These are phyloP conservation scores for Populus pruinosa DNA, from an alignment of 345 rosid genomes.

Conservation along the genomic window DNA sequence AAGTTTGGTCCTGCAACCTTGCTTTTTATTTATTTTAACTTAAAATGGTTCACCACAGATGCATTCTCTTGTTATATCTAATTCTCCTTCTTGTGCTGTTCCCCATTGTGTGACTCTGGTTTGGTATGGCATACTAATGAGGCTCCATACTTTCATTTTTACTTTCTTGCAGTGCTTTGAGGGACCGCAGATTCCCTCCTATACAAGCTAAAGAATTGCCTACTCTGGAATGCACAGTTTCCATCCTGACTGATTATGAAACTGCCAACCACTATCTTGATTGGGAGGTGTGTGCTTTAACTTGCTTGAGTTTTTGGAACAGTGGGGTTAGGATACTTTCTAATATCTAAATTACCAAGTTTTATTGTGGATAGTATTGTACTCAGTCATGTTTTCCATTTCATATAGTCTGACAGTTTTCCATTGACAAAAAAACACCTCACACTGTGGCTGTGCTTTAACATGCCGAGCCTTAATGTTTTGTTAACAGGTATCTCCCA, in stretches of 20 bases:
- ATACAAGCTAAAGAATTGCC: constrained; percentile 94
- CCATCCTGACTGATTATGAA: constrained; percentile 80
- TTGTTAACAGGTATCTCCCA: not conserved
- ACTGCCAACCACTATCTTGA: constrained; percentile 72
- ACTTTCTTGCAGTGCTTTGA: constrained; percentile 72
- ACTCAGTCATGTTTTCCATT: not conserved
- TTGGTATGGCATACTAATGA: not conserved
- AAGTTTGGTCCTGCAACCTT: not conserved
- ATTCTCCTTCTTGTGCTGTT: not conserved
- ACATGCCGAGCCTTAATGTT: not conserved
- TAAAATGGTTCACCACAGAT: not conserved
- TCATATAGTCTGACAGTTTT: not conserved
- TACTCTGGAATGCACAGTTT: constrained; percentile 83
- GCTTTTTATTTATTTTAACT: not conserved
- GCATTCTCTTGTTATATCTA: not conserved
- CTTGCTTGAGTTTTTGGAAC: not conserved
- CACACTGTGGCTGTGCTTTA: not conserved
- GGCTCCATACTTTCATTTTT: not conserved
- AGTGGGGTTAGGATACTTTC: not conserved
- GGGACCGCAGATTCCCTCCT: constrained; percentile 95
- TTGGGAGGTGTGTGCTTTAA: constrained; percentile 74
- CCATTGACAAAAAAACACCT: not conserved
- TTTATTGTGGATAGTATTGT: not conserved
- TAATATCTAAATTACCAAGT: not conserved
- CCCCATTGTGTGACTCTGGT: not conserved